Percentiles rank a stretch among this genome's conserved stretches.
Conservation (phyloP, 306 rosid genomes). For the Dalbergia cochinchinensis region DNA sequence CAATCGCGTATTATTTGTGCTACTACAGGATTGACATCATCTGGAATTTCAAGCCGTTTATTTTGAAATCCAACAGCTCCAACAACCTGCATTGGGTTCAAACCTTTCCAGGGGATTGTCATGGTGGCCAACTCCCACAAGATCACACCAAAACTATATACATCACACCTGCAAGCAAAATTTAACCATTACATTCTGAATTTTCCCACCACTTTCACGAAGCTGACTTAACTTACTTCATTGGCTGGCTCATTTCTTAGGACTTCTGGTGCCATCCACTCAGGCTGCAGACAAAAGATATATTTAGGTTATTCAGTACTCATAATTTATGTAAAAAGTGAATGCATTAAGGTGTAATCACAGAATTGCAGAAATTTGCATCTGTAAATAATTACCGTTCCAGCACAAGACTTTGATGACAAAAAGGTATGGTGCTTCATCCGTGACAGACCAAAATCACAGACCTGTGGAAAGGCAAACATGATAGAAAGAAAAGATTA, state of each 20-base stretch:
- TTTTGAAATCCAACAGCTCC: constrained; percentile 99
- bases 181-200: constrained; percentile 36
- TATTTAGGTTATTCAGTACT: constrained; percentile 29
- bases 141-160: constrained; percentile 97
- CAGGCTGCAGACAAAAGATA: constrained; percentile 78
- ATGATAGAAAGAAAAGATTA: constrained; percentile 9
- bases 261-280: constrained; percentile 99
- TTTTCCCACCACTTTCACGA: constrained; percentile 23
- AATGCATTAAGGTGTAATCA: constrained; percentile 36
- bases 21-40: constrained; percentile 77
- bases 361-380: constrained; percentile 24
- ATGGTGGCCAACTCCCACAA: constrained; percentile 90
- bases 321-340: constrained; percentile 22
- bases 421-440: constrained; percentile 91
- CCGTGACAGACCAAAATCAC: constrained; percentile 98
- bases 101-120: constrained; percentile 89
- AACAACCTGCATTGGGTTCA: constrained; percentile 99
- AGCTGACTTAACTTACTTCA: constrained; percentile 71
- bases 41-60: constrained; percentile 94
- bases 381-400: constrained; percentile 78
- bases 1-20: constrained; percentile 88
- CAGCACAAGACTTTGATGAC: constrained; percentile 98
- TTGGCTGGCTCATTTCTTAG: constrained; percentile 92
- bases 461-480: constrained; percentile 67
- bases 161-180: constrained; percentile 89